A percentile compares a stretch with the other conserved stretches of the same genome.
These are phyloP conservation scores for Neofusicoccum sp. DNA, from an alignment of 2,329 filamentous ascomycete genomes.

Conservation along the genomic window DNA sequence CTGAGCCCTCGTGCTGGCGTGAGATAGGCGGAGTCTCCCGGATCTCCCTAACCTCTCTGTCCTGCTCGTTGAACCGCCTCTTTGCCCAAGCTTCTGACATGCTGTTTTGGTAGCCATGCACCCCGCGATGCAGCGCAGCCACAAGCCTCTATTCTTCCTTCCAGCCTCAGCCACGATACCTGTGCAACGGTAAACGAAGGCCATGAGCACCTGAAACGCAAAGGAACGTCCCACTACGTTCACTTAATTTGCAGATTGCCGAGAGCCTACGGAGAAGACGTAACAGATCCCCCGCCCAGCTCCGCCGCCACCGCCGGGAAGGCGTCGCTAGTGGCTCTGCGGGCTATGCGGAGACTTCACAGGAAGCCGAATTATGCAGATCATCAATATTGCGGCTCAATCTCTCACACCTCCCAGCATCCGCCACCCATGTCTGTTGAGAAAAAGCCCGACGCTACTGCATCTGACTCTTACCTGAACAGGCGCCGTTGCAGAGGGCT, in stretches of 20 bases:
- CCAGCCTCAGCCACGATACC: neutral
- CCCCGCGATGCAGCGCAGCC: slow-evolving; percentile 4
- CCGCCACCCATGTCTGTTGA: neutral
- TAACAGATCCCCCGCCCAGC: neutral
- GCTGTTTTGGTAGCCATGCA: neutral
- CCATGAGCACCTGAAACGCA: neutral
- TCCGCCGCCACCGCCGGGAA: neutral
- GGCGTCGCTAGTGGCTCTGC: neutral
- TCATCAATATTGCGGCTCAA: slow-evolving; percentile 15
- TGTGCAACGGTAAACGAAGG: neutral
- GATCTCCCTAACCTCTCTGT: neutral
- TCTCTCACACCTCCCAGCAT: neutral
- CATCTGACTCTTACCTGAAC: neutral
- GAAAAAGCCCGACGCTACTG: slow-evolving; percentile 9
- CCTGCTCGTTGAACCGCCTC: neutral
- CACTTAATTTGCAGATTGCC: neutral
- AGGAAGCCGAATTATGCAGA: neutral
- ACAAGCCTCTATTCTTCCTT: neutral
- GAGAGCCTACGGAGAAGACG: neutral
- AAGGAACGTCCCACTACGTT: neutral
- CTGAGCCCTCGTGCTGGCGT: slow-evolving; percentile 12
- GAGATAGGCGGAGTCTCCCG: neutral
- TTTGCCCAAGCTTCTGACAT: slow-evolving; percentile 8
- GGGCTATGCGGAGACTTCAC: neutral
- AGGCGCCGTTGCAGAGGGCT: neutral